Evolutionary conservation across 2,329 filamentous ascomycete genomes (phyloP), one percentile per base, ranked within the genome.

Genomic region (Penicillium brevicompactum): DNA sequence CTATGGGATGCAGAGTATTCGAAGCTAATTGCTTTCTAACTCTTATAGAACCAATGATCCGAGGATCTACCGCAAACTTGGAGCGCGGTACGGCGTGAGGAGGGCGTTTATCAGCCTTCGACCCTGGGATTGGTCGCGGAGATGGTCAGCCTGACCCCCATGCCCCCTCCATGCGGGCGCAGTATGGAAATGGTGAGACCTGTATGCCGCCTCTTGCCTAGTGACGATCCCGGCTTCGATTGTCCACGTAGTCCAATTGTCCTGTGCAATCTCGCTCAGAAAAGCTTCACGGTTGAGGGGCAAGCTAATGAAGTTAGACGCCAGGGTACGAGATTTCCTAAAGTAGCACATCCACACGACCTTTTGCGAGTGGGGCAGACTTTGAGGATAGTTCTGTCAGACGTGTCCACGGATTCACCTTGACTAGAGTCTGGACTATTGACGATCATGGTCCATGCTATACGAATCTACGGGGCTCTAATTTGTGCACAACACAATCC

Each of bases 251-350:
- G 31, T 13, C 14, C 11, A 37, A 38, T 16, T 41, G 18, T 21
- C 38, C 24, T 18, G 14, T 16, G 48, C 8, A 18, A 37, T 37
- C 34, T 37, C n/a, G 30, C 37, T 43, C 10, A 34, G 21, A 44
- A 41, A 45, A 32, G 40, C 41, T 32, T 30, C 7, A 16, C 32
- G 18, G 2, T 11, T 32, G 32, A 41, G 47, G 22, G 31, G n/a
- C 9, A 45, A 31, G 18, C 46, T 50, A 40, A 45, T 16, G 46
- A 40, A 54, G 32, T 22, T 53, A 43, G 42, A 16, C 42, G 11
- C 32, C n/a, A 40, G 13, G 31, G 4, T 18, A n/a, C 37, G n/a
- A 16, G 14, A 40, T 40, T 40, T 8, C 37, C 37, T 16, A n/a
- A 40, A 40, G 13, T 8, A 40, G 13, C 37, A n/a, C n/a, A 40